Percentiles rank a stretch among this genome's conserved stretches.
Evolutionary conservation across 495 filamentous ascomycete species (phyloP).

Genomic region (Xylaria castorea): DNA sequence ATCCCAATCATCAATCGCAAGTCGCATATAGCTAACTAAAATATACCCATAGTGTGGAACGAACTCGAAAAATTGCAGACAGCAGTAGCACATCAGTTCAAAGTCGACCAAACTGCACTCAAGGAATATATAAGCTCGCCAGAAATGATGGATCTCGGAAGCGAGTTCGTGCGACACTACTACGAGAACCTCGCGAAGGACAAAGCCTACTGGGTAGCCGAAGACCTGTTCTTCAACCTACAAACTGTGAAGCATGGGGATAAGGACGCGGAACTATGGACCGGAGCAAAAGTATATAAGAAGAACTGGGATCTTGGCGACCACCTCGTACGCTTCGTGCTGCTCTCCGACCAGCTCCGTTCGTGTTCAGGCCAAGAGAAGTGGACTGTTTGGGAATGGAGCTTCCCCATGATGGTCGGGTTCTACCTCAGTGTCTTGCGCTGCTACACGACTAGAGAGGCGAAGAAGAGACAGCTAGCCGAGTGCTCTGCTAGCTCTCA

Average conservation of each 20-base stretch:
- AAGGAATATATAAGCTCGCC: slow-evolving; percentile 36
- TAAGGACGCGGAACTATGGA: slow-evolving; percentile 23
- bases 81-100: slow-evolving; percentile 28
- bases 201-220: slow-evolving; percentile 32
- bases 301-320: slow-evolving; percentile 36
- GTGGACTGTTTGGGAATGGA: slow-evolving; percentile 29
- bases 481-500: slow-evolving; percentile 1
- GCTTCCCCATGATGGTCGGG: slow-evolving; percentile 30
- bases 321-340: slow-evolving; percentile 36
- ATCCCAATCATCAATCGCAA: background rate
- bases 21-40: background rate
- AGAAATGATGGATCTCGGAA: slow-evolving; percentile 36
- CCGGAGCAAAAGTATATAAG: slow-evolving; percentile 24
- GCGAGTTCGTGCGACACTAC: slow-evolving; percentile 32
- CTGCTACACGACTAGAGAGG: slow-evolving; percentile 34
- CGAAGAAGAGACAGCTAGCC: slow-evolving; percentile 29
- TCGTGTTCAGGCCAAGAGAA: slow-evolving; percentile 29
- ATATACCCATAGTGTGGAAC: slow-evolving; percentile 28
- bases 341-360: slow-evolving; percentile 34
- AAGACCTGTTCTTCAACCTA: slow-evolving; percentile 39
- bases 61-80: slow-evolving; percentile 30
- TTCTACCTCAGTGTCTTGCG: slow-evolving; percentile 38
- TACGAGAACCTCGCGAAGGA: slow-evolving; percentile 21
- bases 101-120: slow-evolving; percentile 31
- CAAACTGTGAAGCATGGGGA: slow-evolving; percentile 39